A percentile compares a stretch with the other conserved stretches of the same genome.
Evolutionary conservation across 2,329 filamentous ascomycete species (phyloP).

Genomic region (Arthroderma uncinatum): DNA sequence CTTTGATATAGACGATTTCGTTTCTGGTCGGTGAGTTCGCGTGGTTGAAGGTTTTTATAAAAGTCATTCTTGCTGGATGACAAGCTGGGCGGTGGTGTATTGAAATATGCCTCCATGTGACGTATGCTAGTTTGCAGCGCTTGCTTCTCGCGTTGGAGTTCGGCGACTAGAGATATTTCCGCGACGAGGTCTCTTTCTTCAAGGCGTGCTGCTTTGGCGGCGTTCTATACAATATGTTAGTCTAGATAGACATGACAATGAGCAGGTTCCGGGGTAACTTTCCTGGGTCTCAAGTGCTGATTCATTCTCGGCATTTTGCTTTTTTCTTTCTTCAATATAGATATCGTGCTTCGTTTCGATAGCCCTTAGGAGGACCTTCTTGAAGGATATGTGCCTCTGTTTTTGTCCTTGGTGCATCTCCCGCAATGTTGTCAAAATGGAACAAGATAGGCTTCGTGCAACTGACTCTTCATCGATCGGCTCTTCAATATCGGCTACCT

Average conservation of each 20-base stretch:
- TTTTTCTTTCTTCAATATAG: constrained; percentile 22
- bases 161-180: constrained; percentile 36
- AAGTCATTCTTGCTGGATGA: constrained; percentile 10
- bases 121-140: constrained; percentile 36
- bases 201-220: constrained; percentile 25
- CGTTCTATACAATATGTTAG: constrained; percentile 24
- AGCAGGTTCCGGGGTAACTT: constrained; percentile 6
- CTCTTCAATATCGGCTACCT: constrained; percentile 22
- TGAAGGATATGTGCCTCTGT: constrained; percentile 19
- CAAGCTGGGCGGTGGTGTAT: constrained; percentile 17
- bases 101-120: constrained; percentile 39
- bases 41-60: constrained; percentile 19
- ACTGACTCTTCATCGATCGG: constrained; percentile 24
- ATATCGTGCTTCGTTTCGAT: constrained; percentile 24
- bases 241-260: neutral
- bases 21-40: constrained; percentile 32
- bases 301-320: constrained; percentile 24
- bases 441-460: constrained; percentile 26
- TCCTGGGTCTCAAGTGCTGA: constrained; percentile 32
- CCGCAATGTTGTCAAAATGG: constrained; percentile 15
- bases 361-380: constrained; percentile 23
- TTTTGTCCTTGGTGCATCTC: constrained; percentile 9
- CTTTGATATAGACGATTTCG: constrained; percentile 36
- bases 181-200: constrained; percentile 36
- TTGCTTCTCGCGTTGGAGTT: constrained; percentile 35